A percentile compares a stretch with the other conserved stretches of the same genome.
These are phyloP conservation scores for Arctium minus DNA, from an alignment of 129 eudicot genomes.

Conservation along the genomic window DNA sequence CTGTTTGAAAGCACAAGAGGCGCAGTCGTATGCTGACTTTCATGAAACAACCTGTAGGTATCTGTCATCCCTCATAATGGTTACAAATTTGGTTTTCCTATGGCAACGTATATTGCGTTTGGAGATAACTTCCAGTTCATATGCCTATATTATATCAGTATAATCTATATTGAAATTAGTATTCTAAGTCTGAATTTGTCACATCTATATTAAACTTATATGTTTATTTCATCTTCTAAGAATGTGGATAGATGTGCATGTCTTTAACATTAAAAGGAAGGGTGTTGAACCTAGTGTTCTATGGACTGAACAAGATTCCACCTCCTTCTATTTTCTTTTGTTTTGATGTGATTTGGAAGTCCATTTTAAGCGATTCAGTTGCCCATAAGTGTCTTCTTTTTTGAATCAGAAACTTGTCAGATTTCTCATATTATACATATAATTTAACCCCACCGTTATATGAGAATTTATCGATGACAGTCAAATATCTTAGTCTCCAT, in stretches of 20 bases:
- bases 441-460: neutral
- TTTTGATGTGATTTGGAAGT: neutral
- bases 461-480: neutral
- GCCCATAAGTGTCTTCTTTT: neutral
- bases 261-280: neutral
- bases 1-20: constrained; percentile 7
- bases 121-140: neutral
- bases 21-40: constrained; percentile 9
- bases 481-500: neutral
- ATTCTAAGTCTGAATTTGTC: neutral
- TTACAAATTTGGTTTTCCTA: neutral
- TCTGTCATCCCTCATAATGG: neutral
- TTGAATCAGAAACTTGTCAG: neutral
- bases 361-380: neutral
- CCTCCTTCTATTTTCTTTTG: neutral
- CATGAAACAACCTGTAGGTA: constrained; percentile 23
- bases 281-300: neutral
- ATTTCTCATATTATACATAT: neutral
- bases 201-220: neutral
- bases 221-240: neutral
- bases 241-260: neutral
- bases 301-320: neutral
- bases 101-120: constrained; percentile 3
- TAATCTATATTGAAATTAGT: neutral
- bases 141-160: neutral